phyloP scores from a whole-genome alignment of 2,329 filamentous ascomycete genomes.

The Diaporthe citrichinensis region DNA sequence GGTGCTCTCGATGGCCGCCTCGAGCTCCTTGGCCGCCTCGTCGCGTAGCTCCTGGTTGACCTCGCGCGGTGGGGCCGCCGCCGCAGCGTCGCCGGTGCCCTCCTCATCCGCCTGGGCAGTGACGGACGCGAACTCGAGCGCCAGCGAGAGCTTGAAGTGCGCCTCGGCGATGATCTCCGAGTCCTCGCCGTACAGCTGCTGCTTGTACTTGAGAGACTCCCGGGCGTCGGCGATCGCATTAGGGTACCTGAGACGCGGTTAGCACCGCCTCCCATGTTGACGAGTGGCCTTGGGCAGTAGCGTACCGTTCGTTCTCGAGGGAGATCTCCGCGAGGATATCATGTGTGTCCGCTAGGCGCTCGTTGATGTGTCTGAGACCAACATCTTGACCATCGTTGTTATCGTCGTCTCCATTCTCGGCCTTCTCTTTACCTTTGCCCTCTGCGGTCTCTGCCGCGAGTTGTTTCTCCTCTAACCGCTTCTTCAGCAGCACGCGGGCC shows the following conservation, averaged over 20 bases:
- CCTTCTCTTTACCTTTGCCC: slow-evolving; percentile 59
- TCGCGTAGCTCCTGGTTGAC: slow-evolving; percentile 79
- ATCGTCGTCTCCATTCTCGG: slow-evolving; percentile 52
- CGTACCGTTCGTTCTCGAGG: slow-evolving; percentile 89
- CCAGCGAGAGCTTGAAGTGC: slow-evolving; percentile 95
- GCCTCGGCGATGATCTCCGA: slow-evolving; percentile 92
- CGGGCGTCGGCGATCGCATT: slow-evolving; percentile 89
- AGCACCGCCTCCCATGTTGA: slow-evolving; percentile 9
- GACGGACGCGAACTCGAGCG: slow-evolving; percentile 92
- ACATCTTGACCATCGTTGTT: slow-evolving; percentile 48
- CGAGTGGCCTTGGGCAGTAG: slow-evolving; percentile 22
- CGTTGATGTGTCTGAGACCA: slow-evolving; percentile 75
- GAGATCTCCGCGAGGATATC: slow-evolving; percentile 96
- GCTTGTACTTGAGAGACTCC: slow-evolving; percentile 82
- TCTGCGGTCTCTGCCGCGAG: slow-evolving; percentile 54
- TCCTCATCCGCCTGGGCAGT: slow-evolving; percentile 70
- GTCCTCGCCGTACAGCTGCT: slow-evolving; percentile 83
- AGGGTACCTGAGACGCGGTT: slow-evolving; percentile 69
- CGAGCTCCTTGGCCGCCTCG: slow-evolving; percentile 79
- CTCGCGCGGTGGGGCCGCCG: slow-evolving; percentile 47
- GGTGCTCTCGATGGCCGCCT: slow-evolving; percentile 81
- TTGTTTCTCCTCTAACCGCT: slow-evolving; percentile 62
- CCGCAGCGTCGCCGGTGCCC: slow-evolving; percentile 49
- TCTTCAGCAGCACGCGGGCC: slow-evolving; percentile 75
- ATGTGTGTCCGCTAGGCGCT: slow-evolving; percentile 92